Percentiles rank a stretch among this genome's conserved stretches.
Conservation (phyloP, 345 rosid genomes). For the Aegle marmelos region DNA sequence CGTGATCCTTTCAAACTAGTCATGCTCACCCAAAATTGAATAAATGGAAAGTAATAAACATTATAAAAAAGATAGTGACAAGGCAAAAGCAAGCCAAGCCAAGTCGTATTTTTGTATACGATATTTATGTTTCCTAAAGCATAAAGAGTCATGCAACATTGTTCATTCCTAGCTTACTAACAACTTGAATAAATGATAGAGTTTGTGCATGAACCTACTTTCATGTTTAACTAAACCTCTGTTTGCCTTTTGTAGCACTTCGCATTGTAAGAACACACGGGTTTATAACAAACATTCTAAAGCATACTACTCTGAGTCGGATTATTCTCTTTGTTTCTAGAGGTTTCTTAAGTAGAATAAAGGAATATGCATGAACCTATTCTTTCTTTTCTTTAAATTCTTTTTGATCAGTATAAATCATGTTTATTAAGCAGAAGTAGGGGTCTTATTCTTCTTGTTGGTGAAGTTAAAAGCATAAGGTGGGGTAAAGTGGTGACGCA, state of each 20-base stretch:
- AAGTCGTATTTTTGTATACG: constrained; percentile 7
- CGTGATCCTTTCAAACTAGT: constrained; percentile 10
- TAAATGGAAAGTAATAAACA: not conserved
- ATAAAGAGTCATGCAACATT: not conserved
- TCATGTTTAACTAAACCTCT: not conserved
- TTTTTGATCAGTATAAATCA: constrained; percentile 6
- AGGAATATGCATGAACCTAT: constrained; percentile 28
- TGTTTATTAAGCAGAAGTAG: constrained; percentile 1
- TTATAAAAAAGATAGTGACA: constrained; percentile 18
- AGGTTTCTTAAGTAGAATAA: not conserved
- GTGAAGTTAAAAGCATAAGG: constrained; percentile 21
- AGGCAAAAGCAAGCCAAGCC: constrained; percentile 21
- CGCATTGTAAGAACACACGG: not conserved
- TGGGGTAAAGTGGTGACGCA: constrained; percentile 30
- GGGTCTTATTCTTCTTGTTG: constrained; percentile 16
- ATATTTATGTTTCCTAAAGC: constrained; percentile 7
- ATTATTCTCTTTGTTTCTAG: constrained; percentile 1
- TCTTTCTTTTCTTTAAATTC: constrained; percentile 7
- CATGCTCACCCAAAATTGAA: constrained; percentile 4
- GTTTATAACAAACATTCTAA: constrained; percentile 17
- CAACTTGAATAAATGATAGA: constrained; percentile 9
- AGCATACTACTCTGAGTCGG: not conserved
- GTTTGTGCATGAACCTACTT: constrained; percentile 28
- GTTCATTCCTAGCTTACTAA: constrained; percentile 16
- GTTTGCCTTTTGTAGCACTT: constrained; percentile 10